Percentiles rank a stretch among this genome's conserved stretches.
phyloP scores from a whole-genome alignment of 495 filamentous ascomycete species.

The Talaromyces nanjingensis region DNA sequence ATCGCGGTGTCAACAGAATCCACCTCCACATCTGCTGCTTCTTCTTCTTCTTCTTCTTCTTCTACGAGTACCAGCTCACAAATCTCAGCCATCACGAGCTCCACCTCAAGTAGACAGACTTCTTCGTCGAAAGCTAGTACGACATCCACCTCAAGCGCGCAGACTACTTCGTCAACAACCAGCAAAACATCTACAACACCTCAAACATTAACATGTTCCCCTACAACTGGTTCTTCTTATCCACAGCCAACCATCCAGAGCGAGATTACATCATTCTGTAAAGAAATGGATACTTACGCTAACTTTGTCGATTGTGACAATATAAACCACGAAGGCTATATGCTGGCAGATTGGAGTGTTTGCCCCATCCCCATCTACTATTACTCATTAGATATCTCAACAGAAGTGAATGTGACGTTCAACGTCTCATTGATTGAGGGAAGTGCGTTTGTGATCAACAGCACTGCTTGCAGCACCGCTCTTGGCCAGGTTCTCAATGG shows the following conservation, averaged over 20 bases:
- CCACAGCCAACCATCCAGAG: neutral
- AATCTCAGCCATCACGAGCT: neutral
- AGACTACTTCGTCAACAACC: neutral
- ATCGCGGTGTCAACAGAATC: neutral
- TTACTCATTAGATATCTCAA: neutral
- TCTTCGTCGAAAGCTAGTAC: neutral
- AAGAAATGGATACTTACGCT: neutral
- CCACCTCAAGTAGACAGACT: neutral
- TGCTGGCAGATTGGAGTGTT: constrained; percentile 2
- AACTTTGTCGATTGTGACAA: neutral
- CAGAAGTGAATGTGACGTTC: neutral
- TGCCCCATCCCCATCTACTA: neutral
- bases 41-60: neutral
- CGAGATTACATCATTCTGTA: neutral
- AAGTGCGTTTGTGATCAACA: constrained; percentile 2
- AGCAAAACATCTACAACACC: neutral
- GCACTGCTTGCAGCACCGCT: constrained; percentile 3
- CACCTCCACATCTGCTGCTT: neutral
- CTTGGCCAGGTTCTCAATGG: constrained; percentile 1
- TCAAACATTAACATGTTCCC: neutral
- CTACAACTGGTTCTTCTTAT: neutral
- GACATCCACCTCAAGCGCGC: neutral
- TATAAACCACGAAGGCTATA: neutral
- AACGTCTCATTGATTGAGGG: constrained; percentile 1
- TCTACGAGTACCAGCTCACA: neutral